These are phyloP conservation scores for Eutrema salsugineum DNA, from an alignment of 441 rosid genomes.

Conservation along the genomic window DNA sequence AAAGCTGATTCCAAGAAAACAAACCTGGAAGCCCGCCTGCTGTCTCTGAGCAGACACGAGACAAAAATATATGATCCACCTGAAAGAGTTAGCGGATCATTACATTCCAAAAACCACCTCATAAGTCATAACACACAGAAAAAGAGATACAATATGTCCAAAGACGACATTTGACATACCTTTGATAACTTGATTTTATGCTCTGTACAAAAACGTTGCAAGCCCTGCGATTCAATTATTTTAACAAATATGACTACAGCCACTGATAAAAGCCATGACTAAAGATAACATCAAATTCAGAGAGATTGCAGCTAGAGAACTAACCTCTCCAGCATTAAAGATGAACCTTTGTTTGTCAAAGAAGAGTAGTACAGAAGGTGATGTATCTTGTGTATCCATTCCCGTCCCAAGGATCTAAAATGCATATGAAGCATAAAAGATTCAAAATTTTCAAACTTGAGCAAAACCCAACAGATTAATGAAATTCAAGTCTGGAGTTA, in stretches of 20 bases:
- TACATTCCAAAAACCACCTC: neutral
- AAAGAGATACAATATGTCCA: neutral
- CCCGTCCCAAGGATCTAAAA: conserved; percentile 90
- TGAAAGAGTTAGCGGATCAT: conserved; percentile 31
- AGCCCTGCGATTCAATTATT: conserved; percentile 51
- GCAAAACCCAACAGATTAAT: neutral
- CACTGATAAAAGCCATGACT: neutral
- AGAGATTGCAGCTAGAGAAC: neutral
- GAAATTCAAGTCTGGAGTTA: neutral
- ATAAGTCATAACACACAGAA: neutral
- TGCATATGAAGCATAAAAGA: neutral
- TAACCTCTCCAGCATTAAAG: conserved; percentile 98
- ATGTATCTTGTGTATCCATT: conserved; percentile 97
- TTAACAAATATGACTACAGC: neutral
- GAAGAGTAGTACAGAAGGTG: conserved; percentile 93
- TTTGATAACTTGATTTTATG: conserved; percentile 92
- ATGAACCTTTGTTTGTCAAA: conserved; percentile 95
- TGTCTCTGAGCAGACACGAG: conserved; percentile 96
- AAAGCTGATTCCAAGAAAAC: conserved; percentile 13
- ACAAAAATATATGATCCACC: conserved; percentile 95
- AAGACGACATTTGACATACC: conserved; percentile 37
- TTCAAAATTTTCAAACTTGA: neutral
- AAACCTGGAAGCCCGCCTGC: conserved; percentile 96
- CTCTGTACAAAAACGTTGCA: conserved; percentile 93
- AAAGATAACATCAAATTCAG: neutral